Evolutionary conservation across 2,329 filamentous ascomycete genomes (phyloP), one percentile per base, ranked within the genome.

Genomic region (Madurella mycetomatis): DNA sequence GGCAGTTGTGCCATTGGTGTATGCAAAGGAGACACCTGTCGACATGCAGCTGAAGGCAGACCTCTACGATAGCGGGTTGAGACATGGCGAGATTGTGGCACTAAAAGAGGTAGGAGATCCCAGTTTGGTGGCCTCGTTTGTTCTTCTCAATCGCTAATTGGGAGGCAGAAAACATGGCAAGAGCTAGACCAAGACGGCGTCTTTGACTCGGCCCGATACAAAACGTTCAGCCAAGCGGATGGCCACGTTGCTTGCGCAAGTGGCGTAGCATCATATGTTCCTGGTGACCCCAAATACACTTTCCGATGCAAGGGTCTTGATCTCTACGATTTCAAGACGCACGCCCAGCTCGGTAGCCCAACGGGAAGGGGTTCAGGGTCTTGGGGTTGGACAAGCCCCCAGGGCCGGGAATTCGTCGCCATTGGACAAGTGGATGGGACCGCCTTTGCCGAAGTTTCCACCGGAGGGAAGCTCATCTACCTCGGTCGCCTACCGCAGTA

Each of bases 251-350:
- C 58, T 8, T 80, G 77, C 58, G 64, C 69, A 9, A 66, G 75
- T 18, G 77, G 77, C 3, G 62, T 71, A 12, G 76, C 73, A 2
- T 69, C 69, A 40, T 75, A 75, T 43, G 69, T 76, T 25, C 68
- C 70, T 7, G 76, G 75, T 1, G 73, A 80, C 51, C 64, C 69
- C 16, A 67, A 70, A 52, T 73, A 79, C 64, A 79, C 75, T 2
- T 80, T 78, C 64, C 65, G 64, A 31, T 79, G 76, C 65, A 72
- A 43, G 12, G 17, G 50, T 39, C 47, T 81, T 12, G 80, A 83
- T 59, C 72, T 82, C 2, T 77, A 81, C 62, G 76, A 80, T 60
- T 83, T 84, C 67, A 66, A 79, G 43, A 75, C 73, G 40, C 81
- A 84, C 60, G 72, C 74, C 3, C 73, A 75, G 30, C 73, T 84